Percentiles rank a stretch among this genome's conserved stretches.
Conservation (phyloP, 2,329 filamentous ascomycete species). For the Fusarium denticulatum region DNA sequence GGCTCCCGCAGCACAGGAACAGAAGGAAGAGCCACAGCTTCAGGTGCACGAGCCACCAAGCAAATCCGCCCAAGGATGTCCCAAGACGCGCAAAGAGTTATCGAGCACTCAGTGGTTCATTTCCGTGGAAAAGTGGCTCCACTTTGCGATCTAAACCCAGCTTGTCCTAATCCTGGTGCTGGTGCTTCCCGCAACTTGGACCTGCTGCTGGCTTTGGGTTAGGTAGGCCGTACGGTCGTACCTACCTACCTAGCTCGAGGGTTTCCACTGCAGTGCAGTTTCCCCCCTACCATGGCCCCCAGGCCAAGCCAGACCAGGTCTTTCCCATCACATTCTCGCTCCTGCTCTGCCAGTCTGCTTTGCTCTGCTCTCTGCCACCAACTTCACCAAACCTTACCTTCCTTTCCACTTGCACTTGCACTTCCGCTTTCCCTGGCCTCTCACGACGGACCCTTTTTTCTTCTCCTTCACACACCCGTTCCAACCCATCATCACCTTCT, state of each 20-base stretch:
- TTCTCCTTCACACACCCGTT: conserved; percentile 39
- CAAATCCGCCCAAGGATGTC: conserved; percentile 16
- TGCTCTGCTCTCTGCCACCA: conserved; percentile 26
- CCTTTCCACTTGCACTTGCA: conserved; percentile 29
- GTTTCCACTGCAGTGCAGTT: conserved; percentile 38
- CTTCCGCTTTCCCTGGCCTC: conserved; percentile 35
- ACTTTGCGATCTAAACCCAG: conserved; percentile 27
- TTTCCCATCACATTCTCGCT: conserved; percentile 26
- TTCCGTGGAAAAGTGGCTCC: conserved; percentile 2
- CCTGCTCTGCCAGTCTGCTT: conserved; percentile 26
- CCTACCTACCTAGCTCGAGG: conserved; percentile 16
- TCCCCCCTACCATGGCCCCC: conserved; percentile 36
- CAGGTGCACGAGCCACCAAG: conserved; percentile 38
- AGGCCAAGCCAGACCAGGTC: conserved; percentile 18
- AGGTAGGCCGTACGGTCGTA: background rate
- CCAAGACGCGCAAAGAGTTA: background rate
- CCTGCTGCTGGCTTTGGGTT: conserved; percentile 31
- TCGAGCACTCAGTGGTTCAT: conserved; percentile 15
- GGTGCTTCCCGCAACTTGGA: conserved; percentile 28
- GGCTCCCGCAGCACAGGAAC: conserved; percentile 39
- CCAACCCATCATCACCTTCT: conserved; percentile 31
- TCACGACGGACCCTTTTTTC: conserved; percentile 40
- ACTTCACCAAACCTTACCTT: conserved; percentile 27
- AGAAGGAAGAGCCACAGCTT: conserved; percentile 27
- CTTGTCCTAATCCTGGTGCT: conserved; percentile 8